A percentile compares a stretch with the other conserved stretches of the same genome.
Conservation (phyloP, 495 filamentous ascomycete species). For the Tuber brumale region DNA sequence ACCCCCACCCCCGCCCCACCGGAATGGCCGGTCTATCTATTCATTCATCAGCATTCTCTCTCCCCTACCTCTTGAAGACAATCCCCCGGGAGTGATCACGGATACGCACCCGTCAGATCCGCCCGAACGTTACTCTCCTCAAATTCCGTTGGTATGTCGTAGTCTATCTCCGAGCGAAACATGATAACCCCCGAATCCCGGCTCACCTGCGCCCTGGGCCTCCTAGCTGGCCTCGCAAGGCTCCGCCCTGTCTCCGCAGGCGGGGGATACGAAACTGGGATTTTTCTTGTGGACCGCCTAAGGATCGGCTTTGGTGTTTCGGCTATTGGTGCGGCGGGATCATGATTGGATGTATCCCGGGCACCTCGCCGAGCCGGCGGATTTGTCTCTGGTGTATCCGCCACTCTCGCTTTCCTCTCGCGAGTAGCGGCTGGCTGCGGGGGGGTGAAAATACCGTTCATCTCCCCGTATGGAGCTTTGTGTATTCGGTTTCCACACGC, state of each 20-base stretch:
- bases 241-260: neutral
- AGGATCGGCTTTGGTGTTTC: neutral
- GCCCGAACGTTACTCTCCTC: slow-evolving; percentile 1
- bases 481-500: neutral
- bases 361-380: neutral
- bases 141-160: neutral
- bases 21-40: neutral
- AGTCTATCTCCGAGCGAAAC: neutral
- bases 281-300: neutral
- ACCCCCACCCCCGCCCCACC: neutral
- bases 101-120: neutral
- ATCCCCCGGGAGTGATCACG: neutral
- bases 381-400: neutral
- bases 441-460: neutral
- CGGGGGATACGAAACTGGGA: neutral
- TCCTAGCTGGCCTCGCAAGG: neutral
- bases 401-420: neutral
- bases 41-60: neutral
- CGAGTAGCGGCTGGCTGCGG: neutral
- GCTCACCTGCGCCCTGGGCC: neutral
- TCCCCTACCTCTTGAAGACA: neutral
- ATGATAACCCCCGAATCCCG: neutral
- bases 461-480: neutral
- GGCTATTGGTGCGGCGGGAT: neutral
- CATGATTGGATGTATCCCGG: neutral